Conservation (phyloP, 257 asterid genomes). For the Ophiorrhiza pumila region DNA sequence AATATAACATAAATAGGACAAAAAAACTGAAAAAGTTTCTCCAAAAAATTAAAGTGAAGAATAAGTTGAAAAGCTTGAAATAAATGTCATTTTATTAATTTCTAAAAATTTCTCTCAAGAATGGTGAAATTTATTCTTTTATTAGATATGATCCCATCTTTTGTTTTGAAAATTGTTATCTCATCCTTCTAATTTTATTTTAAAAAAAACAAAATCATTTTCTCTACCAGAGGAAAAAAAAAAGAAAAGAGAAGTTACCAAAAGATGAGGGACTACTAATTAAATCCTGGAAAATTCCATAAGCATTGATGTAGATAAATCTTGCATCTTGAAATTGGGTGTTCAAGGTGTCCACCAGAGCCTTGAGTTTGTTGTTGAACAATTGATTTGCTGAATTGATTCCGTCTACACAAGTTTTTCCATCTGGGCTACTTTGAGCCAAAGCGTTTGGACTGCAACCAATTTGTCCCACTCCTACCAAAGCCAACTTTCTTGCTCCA, state of each 20-base stretch:
- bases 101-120: too few species aligned
- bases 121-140: too few species aligned
- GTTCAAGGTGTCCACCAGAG: constrained; percentile 65
- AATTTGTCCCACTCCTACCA: constrained; percentile 76
- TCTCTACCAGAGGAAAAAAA: too few species aligned
- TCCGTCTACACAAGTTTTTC: constrained; percentile 60
- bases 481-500: constrained; percentile 74
- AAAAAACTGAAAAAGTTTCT: too few species aligned
- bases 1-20: too few species aligned
- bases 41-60: too few species aligned
- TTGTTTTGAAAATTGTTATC: too few species aligned
- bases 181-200: too few species aligned
- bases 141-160: too few species aligned
- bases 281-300: constrained; percentile 79
- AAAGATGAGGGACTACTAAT: constrained; percentile 57
- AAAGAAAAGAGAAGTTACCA: constrained; percentile 41
- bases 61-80: too few species aligned
- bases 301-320: constrained; percentile 69
- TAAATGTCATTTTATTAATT: too few species aligned
- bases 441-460: constrained; percentile 95
- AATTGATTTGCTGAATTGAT: constrained; percentile 67
- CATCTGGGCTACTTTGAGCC: constrained; percentile 93
- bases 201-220: too few species aligned
- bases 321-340: constrained; percentile 51
- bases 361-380: constrained; percentile 57